These are phyloP conservation scores for Schizosaccharomyces japonicus DNA, from an alignment of 805 yeast species.

Conservation along the genomic window DNA sequence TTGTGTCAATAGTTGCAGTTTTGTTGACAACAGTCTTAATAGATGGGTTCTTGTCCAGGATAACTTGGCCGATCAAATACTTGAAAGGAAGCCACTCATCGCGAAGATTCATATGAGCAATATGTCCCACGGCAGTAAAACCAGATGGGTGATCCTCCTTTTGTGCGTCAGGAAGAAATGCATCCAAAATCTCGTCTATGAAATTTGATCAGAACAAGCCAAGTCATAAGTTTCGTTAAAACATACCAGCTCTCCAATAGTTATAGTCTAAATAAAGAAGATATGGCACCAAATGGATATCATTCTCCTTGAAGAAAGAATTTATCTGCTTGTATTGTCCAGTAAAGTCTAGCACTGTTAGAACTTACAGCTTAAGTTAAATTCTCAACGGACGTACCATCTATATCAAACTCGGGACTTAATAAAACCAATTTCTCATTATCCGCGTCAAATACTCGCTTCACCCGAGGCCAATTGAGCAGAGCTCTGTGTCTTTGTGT, in stretches of 20 bases:
- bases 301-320: constrained; percentile 23
- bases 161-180: constrained; percentile 51
- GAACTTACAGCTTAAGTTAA: too few relatives aligned
- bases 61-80: constrained; percentile 61
- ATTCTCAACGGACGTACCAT: too few relatives aligned
- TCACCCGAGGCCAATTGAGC: not conserved
- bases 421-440: constrained; percentile 7
- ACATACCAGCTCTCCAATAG: constrained; percentile 43
- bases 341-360: not conserved
- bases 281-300: constrained; percentile 26
- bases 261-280: constrained; percentile 38
- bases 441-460: constrained; percentile 10
- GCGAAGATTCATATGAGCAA: constrained; percentile 74
- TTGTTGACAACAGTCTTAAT: constrained; percentile 81
- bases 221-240: not conserved
- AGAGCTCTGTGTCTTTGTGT: not conserved
- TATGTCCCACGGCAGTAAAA: constrained; percentile 79
- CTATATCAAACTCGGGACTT: constrained; percentile 6
- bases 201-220: not conserved
- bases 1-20: constrained; percentile 61
- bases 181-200: constrained; percentile 50
- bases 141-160: constrained; percentile 66
- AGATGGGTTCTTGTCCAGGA: constrained; percentile 64
- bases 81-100: constrained; percentile 70
- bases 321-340: not conserved